phyloP scores from a whole-genome alignment of 768 basidiomycete species.

The Mrakia hoshinonis region DNA sequence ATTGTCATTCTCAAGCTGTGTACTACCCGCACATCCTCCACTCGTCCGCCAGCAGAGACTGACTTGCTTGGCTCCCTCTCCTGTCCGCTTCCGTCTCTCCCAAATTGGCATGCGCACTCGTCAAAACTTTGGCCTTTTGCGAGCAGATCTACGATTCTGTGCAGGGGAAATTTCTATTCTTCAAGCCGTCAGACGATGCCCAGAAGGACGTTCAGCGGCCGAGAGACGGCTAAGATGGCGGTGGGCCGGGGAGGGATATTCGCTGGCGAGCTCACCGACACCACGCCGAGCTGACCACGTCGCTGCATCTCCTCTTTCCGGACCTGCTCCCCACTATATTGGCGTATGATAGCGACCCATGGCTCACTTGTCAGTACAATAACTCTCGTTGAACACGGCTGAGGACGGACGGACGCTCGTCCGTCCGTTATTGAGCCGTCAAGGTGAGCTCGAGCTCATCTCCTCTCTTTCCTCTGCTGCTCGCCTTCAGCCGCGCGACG shows the following conservation, averaged over 20 bases:
- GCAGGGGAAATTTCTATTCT: no score
- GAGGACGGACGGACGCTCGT: not conserved
- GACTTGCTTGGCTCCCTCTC: no score
- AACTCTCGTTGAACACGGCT: not conserved
- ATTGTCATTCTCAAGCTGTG: no score
- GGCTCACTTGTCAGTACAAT: conserved; percentile 88
- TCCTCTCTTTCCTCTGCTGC: conserved; percentile 17
- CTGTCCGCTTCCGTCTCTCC: no score
- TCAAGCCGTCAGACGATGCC: no score
- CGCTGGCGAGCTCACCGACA: not conserved
- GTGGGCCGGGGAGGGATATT: not conserved
- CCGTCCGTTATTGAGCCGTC: not conserved
- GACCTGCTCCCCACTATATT: not conserved
- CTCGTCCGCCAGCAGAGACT: no score
- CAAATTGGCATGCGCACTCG: no score
- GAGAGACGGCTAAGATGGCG: not conserved
- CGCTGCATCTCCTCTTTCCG: conserved; percentile 5
- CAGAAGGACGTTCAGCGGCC: not conserved
- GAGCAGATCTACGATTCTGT: no score
- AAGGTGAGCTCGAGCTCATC: conserved; percentile 2
- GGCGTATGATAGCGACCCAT: conserved; percentile 62
- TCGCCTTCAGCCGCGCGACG: conserved; percentile 70
- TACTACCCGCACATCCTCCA: no score
- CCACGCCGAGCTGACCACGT: conserved; percentile 8
- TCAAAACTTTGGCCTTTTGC: no score